These are phyloP conservation scores for Phoma sp. DNA, from an alignment of 2,329 filamentous ascomycete species.

Conservation along the genomic window DNA sequence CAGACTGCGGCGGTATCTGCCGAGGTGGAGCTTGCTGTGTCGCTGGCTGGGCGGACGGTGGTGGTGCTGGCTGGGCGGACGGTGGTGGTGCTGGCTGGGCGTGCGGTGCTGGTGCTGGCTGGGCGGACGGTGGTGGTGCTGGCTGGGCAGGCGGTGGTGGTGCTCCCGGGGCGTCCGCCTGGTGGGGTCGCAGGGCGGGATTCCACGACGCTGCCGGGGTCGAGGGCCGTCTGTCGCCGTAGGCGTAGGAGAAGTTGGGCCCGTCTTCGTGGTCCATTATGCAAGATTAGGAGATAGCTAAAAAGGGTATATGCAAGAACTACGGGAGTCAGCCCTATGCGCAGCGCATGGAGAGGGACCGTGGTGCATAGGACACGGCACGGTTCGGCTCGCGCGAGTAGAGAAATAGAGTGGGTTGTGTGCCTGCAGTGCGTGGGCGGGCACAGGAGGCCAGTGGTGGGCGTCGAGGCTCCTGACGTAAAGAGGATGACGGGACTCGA, in stretches of 20 bases:
- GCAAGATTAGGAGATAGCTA: conserved; percentile 31
- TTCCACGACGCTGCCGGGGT: conserved; percentile 58
- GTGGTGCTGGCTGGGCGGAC: neutral
- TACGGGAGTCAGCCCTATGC: conserved; percentile 35
- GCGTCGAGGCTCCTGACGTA: conserved; percentile 19
- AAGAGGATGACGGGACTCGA: conserved; percentile 3
- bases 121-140: neutral
- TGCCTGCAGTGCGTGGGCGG: neutral
- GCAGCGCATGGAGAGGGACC: neutral
- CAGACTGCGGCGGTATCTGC: conserved; percentile 21
- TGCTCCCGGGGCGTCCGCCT: conserved; percentile 8
- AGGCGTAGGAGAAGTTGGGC: conserved; percentile 53
- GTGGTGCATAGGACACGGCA: no score
- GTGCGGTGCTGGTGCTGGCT: neutral
- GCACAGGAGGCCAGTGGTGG: neutral
- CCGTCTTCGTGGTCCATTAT: conserved; percentile 47
- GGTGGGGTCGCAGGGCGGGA: conserved; percentile 58
- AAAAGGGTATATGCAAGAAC: conserved; percentile 48
- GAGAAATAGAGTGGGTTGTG: neutral
- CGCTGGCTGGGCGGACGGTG: neutral
- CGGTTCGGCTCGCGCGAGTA: neutral
- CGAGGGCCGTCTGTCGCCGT: conserved; percentile 31
- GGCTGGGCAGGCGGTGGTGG: neutral
- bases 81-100: no score
- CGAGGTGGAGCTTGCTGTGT: conserved; percentile 13